Evolutionary conservation across 2,329 filamentous ascomycete genomes (phyloP).

Genomic region (Botrytis squamosa): DNA sequence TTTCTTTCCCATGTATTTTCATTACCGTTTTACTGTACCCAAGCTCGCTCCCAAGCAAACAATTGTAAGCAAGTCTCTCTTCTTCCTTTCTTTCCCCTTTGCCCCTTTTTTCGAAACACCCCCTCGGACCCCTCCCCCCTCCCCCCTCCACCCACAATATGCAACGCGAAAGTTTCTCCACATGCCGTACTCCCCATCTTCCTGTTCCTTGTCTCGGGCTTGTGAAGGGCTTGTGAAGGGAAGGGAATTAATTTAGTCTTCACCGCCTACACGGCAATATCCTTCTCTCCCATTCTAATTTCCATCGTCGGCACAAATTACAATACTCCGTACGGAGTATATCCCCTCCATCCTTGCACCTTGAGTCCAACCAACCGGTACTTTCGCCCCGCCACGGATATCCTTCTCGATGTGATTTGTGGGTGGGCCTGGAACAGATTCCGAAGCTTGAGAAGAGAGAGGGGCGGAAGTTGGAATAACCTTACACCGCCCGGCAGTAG

Average conservation of each 20-base stretch:
- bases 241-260: neutral
- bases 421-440: neutral
- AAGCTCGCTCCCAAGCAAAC: no score
- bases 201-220: neutral
- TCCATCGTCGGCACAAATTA: neutral
- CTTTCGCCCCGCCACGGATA: neutral
- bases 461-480: neutral
- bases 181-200: neutral
- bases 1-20: neutral
- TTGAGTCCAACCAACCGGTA: neutral
- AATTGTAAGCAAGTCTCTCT: neutral
- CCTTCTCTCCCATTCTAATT: neutral
- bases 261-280: neutral
- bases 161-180: neutral
- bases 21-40: neutral
- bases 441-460: neutral
- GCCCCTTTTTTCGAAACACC: neutral
- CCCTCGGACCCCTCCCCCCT: neutral
- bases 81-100: neutral
- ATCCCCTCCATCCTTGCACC: neutral
- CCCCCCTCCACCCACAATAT: neutral
- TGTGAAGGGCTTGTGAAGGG: no score
- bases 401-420: neutral
- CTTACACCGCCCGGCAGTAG: slow-evolving; percentile 5
- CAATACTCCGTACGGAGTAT: no score